phyloP scores from a whole-genome alignment of 2,329 filamentous ascomycete species.

The Monosporascus ibericus region DNA sequence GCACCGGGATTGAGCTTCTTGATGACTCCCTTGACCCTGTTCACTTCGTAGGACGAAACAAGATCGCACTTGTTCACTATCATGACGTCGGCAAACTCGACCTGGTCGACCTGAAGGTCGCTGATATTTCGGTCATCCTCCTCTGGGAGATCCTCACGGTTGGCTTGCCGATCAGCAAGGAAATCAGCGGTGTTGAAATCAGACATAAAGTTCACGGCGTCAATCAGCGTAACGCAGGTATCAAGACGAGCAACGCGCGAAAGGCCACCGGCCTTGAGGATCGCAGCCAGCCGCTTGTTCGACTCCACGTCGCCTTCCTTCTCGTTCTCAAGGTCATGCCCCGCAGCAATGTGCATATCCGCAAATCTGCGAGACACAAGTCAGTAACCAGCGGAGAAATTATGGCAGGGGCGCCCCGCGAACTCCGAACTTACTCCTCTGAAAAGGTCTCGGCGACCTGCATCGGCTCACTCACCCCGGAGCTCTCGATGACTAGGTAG shows the following conservation, averaged over 20 bases:
- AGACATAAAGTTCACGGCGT: slow-evolving; percentile 65
- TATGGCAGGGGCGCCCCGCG: slow-evolving; percentile 20
- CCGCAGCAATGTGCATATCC: slow-evolving; percentile 21
- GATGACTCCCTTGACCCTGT: slow-evolving; percentile 48
- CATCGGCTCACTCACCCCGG: slow-evolving; percentile 65
- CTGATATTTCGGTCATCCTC: slow-evolving; percentile 71
- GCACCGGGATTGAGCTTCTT: slow-evolving; percentile 60
- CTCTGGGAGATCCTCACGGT: slow-evolving; percentile 50
- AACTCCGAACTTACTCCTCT: slow-evolving; percentile 9
- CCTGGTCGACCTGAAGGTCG: slow-evolving; percentile 70
- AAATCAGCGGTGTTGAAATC: slow-evolving; percentile 68
- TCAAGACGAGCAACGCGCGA: slow-evolving; percentile 62
- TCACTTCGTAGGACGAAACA: slow-evolving; percentile 31
- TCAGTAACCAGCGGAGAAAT: not conserved
- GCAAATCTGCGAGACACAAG: slow-evolving; percentile 17
- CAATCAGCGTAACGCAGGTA: slow-evolving; percentile 66
- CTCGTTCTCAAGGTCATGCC: slow-evolving; percentile 22
- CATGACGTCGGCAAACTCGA: slow-evolving; percentile 71
- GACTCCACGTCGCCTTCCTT: slow-evolving; percentile 14
- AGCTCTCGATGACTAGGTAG: slow-evolving; percentile 68
- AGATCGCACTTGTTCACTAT: slow-evolving; percentile 66
- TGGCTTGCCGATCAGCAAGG: slow-evolving; percentile 51
- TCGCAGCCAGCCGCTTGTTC: slow-evolving; percentile 20
- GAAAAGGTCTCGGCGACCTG: slow-evolving; percentile 68
- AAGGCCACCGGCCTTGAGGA: slow-evolving; percentile 50